Evolutionary conservation across 805 yeast species (phyloP).

Genomic region (Vanderwaltozyma polyspora): DNA sequence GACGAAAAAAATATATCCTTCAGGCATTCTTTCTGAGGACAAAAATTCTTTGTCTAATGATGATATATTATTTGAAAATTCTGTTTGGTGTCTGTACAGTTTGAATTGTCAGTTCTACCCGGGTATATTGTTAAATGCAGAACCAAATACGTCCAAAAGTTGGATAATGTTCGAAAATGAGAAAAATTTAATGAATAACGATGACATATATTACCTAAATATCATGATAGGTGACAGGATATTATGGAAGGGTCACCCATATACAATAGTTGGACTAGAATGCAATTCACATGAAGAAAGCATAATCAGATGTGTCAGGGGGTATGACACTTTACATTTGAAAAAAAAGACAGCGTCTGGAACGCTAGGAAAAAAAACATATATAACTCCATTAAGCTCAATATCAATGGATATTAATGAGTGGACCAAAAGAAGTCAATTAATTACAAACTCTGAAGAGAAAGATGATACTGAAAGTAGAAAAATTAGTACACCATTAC

Average conservation of each 20-base stretch:
- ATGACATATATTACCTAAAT: conserved; percentile 37
- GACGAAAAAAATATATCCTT: too few relatives aligned
- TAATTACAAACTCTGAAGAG: conserved; percentile 6
- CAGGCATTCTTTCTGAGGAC: neutral
- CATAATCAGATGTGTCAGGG: conserved; percentile 45
- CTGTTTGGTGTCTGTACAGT: conserved; percentile 46
- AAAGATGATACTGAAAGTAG: conserved; percentile 1
- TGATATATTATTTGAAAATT: conserved; percentile 25
- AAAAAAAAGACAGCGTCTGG: conserved; percentile 20
- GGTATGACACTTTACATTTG: conserved; percentile 41
- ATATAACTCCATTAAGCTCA: conserved; percentile 21
- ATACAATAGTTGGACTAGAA: conserved; percentile 38
- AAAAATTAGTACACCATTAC: conserved; percentile 11
- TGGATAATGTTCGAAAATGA: conserved; percentile 18
- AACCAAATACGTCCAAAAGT: conserved; percentile 9
- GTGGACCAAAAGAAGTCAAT: conserved; percentile 28
- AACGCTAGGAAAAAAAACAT: conserved; percentile 8
- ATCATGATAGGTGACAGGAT: conserved; percentile 48
- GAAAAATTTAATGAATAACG: conserved; percentile 9
- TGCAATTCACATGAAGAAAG: conserved; percentile 13
- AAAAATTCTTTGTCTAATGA: neutral
- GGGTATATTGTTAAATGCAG: conserved; percentile 29
- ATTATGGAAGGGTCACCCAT: conserved; percentile 27
- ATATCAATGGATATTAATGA: conserved; percentile 25
- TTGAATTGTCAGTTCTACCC: conserved; percentile 37